Percentiles rank a stretch among this genome's conserved stretches.
Evolutionary conservation across 768 basidiomycete genomes (phyloP).

Genomic region (Mycena galericulata): DNA sequence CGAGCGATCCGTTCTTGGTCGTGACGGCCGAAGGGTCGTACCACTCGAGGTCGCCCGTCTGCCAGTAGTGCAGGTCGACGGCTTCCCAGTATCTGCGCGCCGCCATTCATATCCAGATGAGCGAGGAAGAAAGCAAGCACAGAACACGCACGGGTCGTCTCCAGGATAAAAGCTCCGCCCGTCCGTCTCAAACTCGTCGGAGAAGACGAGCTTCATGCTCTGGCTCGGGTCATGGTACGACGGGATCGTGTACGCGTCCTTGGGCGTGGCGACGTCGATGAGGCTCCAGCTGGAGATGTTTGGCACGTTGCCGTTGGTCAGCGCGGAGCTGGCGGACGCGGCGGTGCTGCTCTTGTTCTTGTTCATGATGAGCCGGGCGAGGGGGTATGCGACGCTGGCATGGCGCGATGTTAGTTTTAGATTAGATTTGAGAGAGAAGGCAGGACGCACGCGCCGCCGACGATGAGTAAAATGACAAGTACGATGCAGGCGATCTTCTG

Average conservation of each 20-base stretch:
- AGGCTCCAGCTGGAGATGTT: constrained; percentile 27
- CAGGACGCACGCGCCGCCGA: constrained; percentile 25
- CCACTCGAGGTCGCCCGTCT: constrained; percentile 85
- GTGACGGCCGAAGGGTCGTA: constrained; percentile 81
- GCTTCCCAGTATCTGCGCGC: constrained; percentile 74
- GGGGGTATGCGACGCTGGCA: constrained; percentile 24
- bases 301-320: constrained; percentile 23
- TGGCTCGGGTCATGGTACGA: constrained; percentile 29
- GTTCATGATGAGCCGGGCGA: constrained; percentile 10
- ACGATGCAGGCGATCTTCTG: constrained; percentile 22
- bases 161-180: constrained; percentile 85
- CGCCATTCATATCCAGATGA: constrained; percentile 74
- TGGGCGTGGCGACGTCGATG: constrained; percentile 67
- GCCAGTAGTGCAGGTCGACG: constrained; percentile 84
- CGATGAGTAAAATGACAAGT: constrained; percentile 10
- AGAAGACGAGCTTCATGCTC: constrained; percentile 72
- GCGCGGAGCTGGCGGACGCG: constrained; percentile 9
- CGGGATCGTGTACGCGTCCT: constrained; percentile 58
- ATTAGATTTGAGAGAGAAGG: constrained; percentile 10
- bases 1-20: constrained; percentile 76
- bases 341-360: constrained; percentile 1
- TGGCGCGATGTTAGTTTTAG: constrained; percentile 8
- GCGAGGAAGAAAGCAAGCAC: constrained; percentile 78
- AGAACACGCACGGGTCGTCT: constrained; percentile 90
- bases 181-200: constrained; percentile 84